These are phyloP conservation scores for Acrodontium crateriforme DNA, from an alignment of 2,329 filamentous ascomycete genomes.

Conservation along the genomic window DNA sequence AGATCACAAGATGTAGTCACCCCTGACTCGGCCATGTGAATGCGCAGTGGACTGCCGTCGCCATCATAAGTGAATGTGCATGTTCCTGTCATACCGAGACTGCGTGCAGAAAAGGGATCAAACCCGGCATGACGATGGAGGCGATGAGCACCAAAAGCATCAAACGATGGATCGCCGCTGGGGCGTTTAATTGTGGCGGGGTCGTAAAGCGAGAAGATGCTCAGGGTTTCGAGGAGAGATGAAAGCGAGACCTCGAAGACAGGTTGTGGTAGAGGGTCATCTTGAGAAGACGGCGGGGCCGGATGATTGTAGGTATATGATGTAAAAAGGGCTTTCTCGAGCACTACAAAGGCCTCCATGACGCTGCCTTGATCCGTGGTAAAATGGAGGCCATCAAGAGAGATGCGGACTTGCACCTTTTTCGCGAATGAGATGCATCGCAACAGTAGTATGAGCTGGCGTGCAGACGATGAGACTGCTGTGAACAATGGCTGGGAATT, in stretches of 20 bases:
- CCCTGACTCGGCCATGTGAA: conserved; percentile 73
- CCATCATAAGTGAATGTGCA: conserved; percentile 69
- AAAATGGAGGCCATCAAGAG: conserved; percentile 72
- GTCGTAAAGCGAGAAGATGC: conserved; percentile 69
- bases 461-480: conserved; percentile 63
- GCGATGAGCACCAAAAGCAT: conserved; percentile 24
- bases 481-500: conserved; percentile 46
- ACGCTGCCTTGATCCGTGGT: conserved; percentile 77
- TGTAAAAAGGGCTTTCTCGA: conserved; percentile 80
- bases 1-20: conserved; percentile 83
- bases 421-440: conserved; percentile 48
- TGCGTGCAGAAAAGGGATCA: conserved; percentile 68
- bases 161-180: conserved; percentile 19
- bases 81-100: conserved; percentile 69
- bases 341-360: conserved; percentile 78
- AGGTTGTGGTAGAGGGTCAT: conserved; percentile 37
- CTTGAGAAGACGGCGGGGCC: conserved; percentile 23
- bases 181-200: conserved; percentile 21
- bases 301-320: conserved; percentile 57
- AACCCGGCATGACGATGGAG: conserved; percentile 29
- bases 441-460: conserved; percentile 55
- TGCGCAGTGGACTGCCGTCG: conserved; percentile 63
- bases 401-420: conserved; percentile 60
- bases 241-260: conserved; percentile 78
- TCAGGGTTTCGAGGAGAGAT: conserved; percentile 80